Percentiles rank a stretch among this genome's conserved stretches.
phyloP scores from a whole-genome alignment of 2,329 filamentous ascomycete genomes.

The Alternaria atra region DNA sequence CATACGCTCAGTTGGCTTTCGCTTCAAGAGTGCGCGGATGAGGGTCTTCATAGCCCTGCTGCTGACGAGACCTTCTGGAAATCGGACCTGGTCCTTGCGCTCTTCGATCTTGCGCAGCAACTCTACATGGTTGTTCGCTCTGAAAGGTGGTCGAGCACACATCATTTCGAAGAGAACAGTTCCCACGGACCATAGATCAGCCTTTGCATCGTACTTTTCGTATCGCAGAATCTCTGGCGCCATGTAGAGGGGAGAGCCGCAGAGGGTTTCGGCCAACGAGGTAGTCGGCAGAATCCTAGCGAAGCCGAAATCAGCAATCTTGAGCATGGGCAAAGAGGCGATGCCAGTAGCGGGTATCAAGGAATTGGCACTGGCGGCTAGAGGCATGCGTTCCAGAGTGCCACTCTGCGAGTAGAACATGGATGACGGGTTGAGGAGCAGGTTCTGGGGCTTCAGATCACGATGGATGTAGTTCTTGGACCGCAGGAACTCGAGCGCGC shows the following conservation, averaged over 20 bases:
- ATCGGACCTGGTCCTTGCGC: conserved; percentile 84
- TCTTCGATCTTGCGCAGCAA: conserved; percentile 90
- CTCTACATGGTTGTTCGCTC: conserved; percentile 93
- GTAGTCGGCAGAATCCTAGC: conserved; percentile 90
- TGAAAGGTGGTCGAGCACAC: conserved; percentile 86
- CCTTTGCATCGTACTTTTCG: conserved; percentile 96
- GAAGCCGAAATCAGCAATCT: conserved; percentile 99
- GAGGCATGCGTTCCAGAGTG: conserved; percentile 66
- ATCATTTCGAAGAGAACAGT: conserved; percentile 97
- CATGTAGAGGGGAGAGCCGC: conserved; percentile 98
- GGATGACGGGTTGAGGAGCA: conserved; percentile 84
- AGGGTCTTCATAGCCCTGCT: conserved; percentile 81
- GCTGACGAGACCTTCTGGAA: conserved; percentile 75
- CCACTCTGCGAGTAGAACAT: conserved; percentile 67
- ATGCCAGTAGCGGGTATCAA: conserved; percentile 83
- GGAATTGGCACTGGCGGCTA: conserved; percentile 82
- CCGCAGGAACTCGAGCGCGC: conserved; percentile 88
- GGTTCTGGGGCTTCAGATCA: conserved; percentile 96
- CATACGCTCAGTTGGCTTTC: conserved; percentile 83
- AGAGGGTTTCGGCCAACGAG: conserved; percentile 92
- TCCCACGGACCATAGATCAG: conserved; percentile 96
- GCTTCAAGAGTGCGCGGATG: conserved; percentile 82
- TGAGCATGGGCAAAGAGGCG: conserved; percentile 89
- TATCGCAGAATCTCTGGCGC: conserved; percentile 96
- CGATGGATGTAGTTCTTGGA: conserved; percentile 90